A percentile compares a stretch with the other conserved stretches of the same genome.
These are phyloP conservation scores for Aspergillus egyptiacus DNA, from an alignment of 495 filamentous ascomycete genomes.

Conservation along the genomic window DNA sequence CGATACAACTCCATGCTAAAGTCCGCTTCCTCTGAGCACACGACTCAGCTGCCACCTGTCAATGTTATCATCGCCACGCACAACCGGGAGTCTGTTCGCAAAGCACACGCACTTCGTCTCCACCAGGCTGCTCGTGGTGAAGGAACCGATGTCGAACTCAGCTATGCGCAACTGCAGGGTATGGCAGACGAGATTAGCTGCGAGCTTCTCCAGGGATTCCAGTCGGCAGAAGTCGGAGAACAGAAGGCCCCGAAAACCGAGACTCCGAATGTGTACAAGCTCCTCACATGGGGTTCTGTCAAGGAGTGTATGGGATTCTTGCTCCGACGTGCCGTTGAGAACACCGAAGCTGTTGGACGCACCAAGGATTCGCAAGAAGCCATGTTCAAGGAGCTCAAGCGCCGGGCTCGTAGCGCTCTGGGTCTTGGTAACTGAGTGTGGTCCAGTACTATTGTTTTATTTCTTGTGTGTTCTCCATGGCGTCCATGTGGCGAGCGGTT, in stretches of 20 bases:
- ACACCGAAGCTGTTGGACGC: constrained; percentile 76
- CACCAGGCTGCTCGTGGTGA: constrained; percentile 41
- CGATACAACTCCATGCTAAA: constrained; percentile 48
- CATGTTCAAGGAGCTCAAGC: constrained; percentile 63
- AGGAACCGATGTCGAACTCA: constrained; percentile 51
- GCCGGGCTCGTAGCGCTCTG: constrained; percentile 50
- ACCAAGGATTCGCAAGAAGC: constrained; percentile 70
- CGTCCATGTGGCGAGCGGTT: too few relatives aligned
- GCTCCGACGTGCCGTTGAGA: constrained; percentile 80
- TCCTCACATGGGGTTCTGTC: constrained; percentile 85
- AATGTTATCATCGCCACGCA: constrained; percentile 84
- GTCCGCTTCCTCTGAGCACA: constrained; percentile 25
- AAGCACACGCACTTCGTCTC: constrained; percentile 56
- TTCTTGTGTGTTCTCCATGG: constrained; percentile 7
- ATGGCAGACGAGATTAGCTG: constrained; percentile 96
- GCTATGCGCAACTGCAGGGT: constrained; percentile 87
- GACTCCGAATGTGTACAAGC: constrained; percentile 70
- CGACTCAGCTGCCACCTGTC: constrained; percentile 52
- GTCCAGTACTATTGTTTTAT: constrained; percentile 1
- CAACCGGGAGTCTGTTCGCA: constrained; percentile 74
- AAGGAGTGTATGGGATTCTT: constrained; percentile 93
- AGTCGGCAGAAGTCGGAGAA: constrained; percentile 20
- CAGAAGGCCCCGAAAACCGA: constrained; percentile 26
- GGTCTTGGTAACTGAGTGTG: constrained; percentile 21
- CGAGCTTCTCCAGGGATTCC: constrained; percentile 59